A percentile compares a stretch with the other conserved stretches of the same genome.
phyloP scores from a whole-genome alignment of 2,329 filamentous ascomycete species.

The Ceratocystis alfenasii region DNA sequence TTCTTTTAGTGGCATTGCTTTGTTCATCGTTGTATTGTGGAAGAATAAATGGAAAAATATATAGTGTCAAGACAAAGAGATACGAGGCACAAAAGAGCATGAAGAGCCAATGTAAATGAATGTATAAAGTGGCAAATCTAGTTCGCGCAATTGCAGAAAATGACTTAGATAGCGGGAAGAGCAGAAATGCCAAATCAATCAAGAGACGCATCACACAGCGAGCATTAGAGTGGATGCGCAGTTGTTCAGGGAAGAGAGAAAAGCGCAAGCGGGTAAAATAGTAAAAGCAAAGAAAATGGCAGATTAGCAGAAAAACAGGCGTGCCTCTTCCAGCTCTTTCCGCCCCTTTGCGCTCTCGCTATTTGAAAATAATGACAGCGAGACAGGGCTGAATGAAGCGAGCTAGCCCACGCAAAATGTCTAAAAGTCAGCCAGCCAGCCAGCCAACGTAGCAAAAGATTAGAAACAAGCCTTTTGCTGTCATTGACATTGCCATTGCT shows the following conservation, averaged over 20 bases:
- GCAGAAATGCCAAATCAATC: background rate
- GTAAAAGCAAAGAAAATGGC: too few relatives aligned
- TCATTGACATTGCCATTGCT: background rate
- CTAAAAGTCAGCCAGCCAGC: background rate
- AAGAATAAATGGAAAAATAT: too few relatives aligned
- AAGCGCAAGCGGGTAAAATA: too few relatives aligned
- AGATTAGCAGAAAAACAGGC: too few relatives aligned
- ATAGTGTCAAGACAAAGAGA: background rate
- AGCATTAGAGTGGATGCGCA: background rate
- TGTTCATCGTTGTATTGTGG: too few relatives aligned
- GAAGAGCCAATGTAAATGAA: background rate
- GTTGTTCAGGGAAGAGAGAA: too few relatives aligned
- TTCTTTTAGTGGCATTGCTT: background rate
- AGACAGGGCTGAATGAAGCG: conserved; percentile 16
- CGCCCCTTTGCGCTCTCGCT: background rate
- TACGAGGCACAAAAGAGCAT: background rate
- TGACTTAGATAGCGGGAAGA: background rate
- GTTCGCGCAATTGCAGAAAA: conserved; percentile 7
- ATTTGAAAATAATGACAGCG: conserved; percentile 14
- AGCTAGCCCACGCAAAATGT: background rate
- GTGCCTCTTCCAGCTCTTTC: background rate
- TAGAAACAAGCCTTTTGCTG: background rate
- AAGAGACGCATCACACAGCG: background rate
- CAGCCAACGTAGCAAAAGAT: background rate
- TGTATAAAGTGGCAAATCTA: background rate